Evolutionary conservation across 495 filamentous ascomycete genomes (phyloP).

Genomic region (Geoglossum glabrum): DNA sequence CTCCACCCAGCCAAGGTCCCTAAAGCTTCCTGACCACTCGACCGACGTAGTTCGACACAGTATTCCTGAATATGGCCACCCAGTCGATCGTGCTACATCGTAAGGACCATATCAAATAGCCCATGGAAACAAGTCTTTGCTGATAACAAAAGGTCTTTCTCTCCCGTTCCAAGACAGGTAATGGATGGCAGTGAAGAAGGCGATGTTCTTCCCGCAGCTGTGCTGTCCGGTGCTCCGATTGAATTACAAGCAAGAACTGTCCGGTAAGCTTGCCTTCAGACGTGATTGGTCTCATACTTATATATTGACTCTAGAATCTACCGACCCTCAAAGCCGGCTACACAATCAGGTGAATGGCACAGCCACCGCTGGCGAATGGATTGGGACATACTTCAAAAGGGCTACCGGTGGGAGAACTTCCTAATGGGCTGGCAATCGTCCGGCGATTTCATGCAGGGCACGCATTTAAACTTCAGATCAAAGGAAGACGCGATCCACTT

Average conservation of each 20-base stretch:
- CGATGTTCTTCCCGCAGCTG: constrained; percentile 52
- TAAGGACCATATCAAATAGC: constrained; percentile 20
- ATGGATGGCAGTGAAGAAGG: constrained; percentile 82
- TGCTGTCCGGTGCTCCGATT: constrained; percentile 79
- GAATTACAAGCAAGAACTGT: constrained; percentile 87
- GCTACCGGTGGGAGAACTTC: constrained; percentile 93
- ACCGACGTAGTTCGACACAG: constrained; percentile 35
- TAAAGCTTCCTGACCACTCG: constrained; percentile 29
- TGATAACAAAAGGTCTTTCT: constrained; percentile 43
- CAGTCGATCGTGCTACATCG: constrained; percentile 66
- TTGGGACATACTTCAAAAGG: constrained; percentile 79
- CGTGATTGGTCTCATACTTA: not conserved
- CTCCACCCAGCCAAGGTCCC: constrained; percentile 20
- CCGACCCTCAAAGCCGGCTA: constrained; percentile 72
- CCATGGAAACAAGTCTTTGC: not conserved
- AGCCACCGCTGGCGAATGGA: constrained; percentile 88
- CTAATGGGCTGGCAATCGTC: constrained; percentile 98
- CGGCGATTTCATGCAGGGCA: constrained; percentile 81
- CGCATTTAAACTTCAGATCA: constrained; percentile 66
- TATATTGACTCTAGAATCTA: constrained; percentile 48
- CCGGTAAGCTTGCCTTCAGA: constrained; percentile 33
- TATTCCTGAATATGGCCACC: constrained; percentile 61
- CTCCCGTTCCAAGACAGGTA: constrained; percentile 67
- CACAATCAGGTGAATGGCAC: constrained; percentile 77
- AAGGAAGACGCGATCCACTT: constrained; percentile 94